A percentile compares a stretch with the other conserved stretches of the same genome.
These are phyloP conservation scores for Ceratocystis cacaofunesta DNA, from an alignment of 2,329 filamentous ascomycete species.

Conservation along the genomic window DNA sequence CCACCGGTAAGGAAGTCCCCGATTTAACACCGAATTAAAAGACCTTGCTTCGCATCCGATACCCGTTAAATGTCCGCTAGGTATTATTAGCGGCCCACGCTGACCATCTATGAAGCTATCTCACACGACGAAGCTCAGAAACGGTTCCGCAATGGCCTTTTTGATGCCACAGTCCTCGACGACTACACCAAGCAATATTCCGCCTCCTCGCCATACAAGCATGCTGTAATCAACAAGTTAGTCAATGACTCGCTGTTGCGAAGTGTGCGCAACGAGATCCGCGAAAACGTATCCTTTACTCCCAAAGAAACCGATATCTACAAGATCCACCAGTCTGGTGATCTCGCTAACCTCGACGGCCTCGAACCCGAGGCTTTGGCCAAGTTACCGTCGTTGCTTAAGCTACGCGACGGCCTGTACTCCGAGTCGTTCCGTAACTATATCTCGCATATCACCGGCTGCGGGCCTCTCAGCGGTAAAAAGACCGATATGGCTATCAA, in stretches of 20 bases:
- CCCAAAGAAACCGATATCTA: slow-evolving; percentile 99
- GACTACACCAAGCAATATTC: slow-evolving; percentile 49
- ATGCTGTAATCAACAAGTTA: slow-evolving; percentile 72
- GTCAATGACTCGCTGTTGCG: slow-evolving; percentile 73
- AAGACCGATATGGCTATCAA: slow-evolving; percentile 99
- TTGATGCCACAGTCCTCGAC: slow-evolving; percentile 42
- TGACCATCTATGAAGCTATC: slow-evolving; percentile 6
- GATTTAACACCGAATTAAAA: neutral
- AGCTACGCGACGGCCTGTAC: slow-evolving; percentile 88
- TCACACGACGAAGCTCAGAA: slow-evolving; percentile 28
- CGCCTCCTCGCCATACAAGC: slow-evolving; percentile 62
- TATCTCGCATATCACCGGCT: slow-evolving; percentile 69
- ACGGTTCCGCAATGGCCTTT: slow-evolving; percentile 52
- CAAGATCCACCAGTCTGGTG: slow-evolving; percentile 97
- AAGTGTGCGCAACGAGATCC: slow-evolving; percentile 75
- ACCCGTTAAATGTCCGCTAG: slow-evolving; percentile 5
- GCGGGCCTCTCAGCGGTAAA: slow-evolving; percentile 72
- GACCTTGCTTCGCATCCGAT: slow-evolving; percentile 13
- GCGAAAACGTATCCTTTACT: slow-evolving; percentile 82
- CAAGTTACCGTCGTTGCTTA: slow-evolving; percentile 76
- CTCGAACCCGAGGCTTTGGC: slow-evolving; percentile 73
- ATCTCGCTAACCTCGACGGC: slow-evolving; percentile 90
- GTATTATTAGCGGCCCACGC: neutral
- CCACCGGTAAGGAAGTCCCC: slow-evolving; percentile 26
- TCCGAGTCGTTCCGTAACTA: slow-evolving; percentile 80